Conservation (phyloP, 106 monocot genomes). For the Dactylorhiza incarnata region DNA sequence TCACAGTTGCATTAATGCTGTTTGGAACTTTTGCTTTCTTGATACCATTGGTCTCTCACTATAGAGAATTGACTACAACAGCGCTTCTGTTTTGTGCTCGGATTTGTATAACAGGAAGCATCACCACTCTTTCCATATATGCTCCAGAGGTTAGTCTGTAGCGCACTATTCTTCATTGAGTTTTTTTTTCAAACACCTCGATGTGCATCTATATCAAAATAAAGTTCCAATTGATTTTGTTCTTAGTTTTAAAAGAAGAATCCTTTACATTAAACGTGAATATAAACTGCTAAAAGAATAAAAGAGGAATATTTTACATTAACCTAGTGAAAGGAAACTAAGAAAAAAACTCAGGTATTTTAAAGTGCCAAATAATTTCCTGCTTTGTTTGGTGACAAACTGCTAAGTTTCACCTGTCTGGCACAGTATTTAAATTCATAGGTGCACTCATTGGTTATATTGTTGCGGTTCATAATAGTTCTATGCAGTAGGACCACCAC, state of each 20-base stretch:
- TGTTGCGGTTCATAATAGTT: too few species aligned
- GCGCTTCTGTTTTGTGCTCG: conserved; percentile 68
- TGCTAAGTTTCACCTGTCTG: not conserved
- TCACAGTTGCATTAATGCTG: conserved; percentile 54
- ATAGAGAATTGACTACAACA: conserved; percentile 32
- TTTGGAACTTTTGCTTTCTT: conserved; percentile 46
- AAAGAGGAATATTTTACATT: not conserved
- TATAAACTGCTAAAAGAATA: not conserved
- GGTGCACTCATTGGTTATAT: too few species aligned
- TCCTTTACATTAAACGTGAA: not conserved
- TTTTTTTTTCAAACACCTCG: not conserved
- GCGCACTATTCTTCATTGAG: not conserved
- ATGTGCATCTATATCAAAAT: not conserved
- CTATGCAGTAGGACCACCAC: too few species aligned
- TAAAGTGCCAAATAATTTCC: not conserved
- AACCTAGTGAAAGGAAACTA: not conserved
- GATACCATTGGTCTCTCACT: conserved; percentile 40
- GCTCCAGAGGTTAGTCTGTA: conserved; percentile 72
- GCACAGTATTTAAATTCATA: too few species aligned
- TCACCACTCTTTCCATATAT: conserved; percentile 59
- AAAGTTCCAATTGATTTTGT: too few species aligned
- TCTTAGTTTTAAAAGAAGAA: not conserved
- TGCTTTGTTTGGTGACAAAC: not conserved
- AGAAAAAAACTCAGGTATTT: not conserved
- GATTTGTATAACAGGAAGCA: conserved; percentile 61